phyloP scores from a whole-genome alignment of 148 eudicot genomes.

The Pharnaceum exiguum region DNA sequence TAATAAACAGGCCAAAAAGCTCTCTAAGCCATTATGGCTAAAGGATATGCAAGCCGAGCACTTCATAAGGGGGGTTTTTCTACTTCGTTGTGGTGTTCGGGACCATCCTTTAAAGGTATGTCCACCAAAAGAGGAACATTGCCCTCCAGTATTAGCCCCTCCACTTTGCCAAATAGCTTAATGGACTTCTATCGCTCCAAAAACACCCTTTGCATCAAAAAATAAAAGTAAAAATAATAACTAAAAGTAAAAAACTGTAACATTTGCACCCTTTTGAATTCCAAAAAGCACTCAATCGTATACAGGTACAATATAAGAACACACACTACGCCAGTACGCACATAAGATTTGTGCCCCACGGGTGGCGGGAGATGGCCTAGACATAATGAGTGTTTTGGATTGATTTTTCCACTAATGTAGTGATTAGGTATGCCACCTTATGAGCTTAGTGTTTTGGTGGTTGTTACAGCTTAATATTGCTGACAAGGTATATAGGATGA shows the following conservation, averaged over 20 bases:
- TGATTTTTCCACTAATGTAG: no score
- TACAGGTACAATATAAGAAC: no score
- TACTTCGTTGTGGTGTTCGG: slow-evolving; percentile 13
- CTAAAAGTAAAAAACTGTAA: no score
- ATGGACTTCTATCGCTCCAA: background rate
- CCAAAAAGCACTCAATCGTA: background rate
- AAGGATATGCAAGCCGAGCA: background rate
- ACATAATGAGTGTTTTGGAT: background rate
- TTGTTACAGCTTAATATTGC: no score
- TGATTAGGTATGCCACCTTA: no score
- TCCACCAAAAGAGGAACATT: slow-evolving; percentile 2
- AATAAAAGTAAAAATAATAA: no score
- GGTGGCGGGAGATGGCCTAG: background rate
- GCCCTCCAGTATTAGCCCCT: background rate
- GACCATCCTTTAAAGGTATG: slow-evolving; percentile 19
- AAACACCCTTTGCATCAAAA: background rate
- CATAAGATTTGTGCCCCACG: slow-evolving; percentile 8
- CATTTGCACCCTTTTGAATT: background rate
- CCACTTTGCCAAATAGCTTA: background rate
- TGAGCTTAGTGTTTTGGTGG: no score
- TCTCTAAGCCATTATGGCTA: background rate
- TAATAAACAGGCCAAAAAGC: background rate
- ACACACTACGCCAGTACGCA: no score
- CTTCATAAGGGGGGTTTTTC: slow-evolving; percentile 1
- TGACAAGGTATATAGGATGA: no score